These are phyloP conservation scores for Aspergillus biplanus DNA, from an alignment of 495 filamentous ascomycete genomes.

Conservation along the genomic window DNA sequence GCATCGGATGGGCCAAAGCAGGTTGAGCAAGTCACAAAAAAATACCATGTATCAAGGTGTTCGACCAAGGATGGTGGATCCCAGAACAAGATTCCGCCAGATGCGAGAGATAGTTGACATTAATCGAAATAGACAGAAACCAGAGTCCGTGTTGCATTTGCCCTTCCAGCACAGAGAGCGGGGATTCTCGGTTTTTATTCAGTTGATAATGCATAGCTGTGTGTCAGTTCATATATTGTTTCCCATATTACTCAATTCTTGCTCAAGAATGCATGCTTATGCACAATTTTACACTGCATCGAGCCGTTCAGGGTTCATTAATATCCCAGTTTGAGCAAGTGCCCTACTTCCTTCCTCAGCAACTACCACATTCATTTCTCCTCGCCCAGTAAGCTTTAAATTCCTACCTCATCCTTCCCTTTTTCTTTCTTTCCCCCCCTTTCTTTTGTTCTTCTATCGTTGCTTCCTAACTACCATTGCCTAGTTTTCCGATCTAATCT, in stretches of 20 bases:
- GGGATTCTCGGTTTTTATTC: neutral
- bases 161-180: neutral
- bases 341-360: conserved; percentile 9
- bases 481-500: conserved; percentile 6
- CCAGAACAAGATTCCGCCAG: neutral
- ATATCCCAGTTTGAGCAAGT: neutral
- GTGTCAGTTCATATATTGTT: neutral
- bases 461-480: conserved; percentile 23
- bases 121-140: too few species aligned
- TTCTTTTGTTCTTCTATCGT: conserved; percentile 15
- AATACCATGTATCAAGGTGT: neutral
- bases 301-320: neutral
- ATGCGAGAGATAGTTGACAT: too few species aligned
- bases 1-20: too few species aligned
- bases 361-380: neutral
- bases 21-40: too few species aligned
- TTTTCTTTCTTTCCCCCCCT: conserved; percentile 1
- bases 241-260: neutral
- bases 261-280: neutral
- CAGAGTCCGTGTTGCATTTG: too few species aligned
- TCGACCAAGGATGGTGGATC: neutral
- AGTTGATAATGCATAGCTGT: neutral
- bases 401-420: conserved; percentile 24
- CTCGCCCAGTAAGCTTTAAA: conserved; percentile 1
- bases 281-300: neutral